Conservation (phyloP, 345 rosid species). For the Gossypium rotundifolium region DNA sequence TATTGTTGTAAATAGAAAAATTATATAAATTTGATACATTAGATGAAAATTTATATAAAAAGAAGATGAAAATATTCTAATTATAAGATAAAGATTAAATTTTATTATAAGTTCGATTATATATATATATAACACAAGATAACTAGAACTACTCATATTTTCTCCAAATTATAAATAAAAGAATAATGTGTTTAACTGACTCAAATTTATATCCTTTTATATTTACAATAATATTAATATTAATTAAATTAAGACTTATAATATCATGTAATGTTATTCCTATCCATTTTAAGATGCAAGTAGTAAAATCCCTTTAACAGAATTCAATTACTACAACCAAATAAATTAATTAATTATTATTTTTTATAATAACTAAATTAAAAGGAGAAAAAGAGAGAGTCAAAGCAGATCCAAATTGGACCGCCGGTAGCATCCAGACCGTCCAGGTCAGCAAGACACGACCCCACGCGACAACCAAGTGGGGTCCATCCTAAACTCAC, state of each 20-base stretch:
- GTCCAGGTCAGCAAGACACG: constrained; percentile 4
- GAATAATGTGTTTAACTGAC: accelerated
- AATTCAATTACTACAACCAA: background rate
- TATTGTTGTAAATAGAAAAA: too few relatives aligned
- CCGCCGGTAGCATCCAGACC: constrained; percentile 3
- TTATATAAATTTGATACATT: too few relatives aligned
- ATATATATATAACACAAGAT: too few relatives aligned
- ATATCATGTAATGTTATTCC: too few relatives aligned
- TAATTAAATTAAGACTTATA: too few relatives aligned
- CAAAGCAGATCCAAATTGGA: background rate
- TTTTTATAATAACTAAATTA: background rate
- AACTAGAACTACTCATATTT: accelerated
- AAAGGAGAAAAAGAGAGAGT: background rate
- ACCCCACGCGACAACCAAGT: background rate
- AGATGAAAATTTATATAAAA: too few relatives aligned
- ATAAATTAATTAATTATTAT: background rate
- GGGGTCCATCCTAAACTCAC: constrained; percentile 2
- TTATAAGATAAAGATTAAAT: too few relatives aligned
- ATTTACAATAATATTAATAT: accelerated
- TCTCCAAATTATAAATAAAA: accelerated
- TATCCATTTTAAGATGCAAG: too few relatives aligned
- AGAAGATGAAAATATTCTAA: too few relatives aligned
- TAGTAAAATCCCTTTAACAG: background rate
- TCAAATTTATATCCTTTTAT: accelerated
- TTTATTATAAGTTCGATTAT: too few relatives aligned